A percentile compares a stretch with the other conserved stretches of the same genome.
phyloP scores from a whole-genome alignment of 352 stramenopile species.

The Globisporangium megalacanthum region DNA sequence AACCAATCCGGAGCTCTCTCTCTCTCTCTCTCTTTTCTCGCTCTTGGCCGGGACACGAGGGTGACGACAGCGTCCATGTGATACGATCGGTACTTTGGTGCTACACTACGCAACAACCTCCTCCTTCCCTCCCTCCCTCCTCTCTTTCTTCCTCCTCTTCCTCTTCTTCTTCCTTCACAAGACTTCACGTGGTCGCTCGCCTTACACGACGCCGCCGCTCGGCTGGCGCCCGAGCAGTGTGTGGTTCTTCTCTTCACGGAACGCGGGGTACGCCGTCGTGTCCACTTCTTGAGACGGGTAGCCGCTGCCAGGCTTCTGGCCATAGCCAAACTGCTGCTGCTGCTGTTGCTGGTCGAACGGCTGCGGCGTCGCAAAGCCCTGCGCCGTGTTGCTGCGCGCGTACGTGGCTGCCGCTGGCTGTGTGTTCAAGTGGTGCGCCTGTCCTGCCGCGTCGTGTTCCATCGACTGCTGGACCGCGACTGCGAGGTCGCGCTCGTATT shows the following conservation, averaged over 20 bases:
- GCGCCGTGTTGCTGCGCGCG: constrained; percentile 35
- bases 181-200: background rate
- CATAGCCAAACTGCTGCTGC: constrained; percentile 17
- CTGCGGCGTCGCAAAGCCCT: constrained; percentile 17
- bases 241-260: constrained; percentile 66
- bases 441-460: constrained; percentile 38
- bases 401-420: constrained; percentile 16
- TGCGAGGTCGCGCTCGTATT: constrained; percentile 73
- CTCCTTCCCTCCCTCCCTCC: too few relatives aligned
- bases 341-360: constrained; percentile 11
- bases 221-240: constrained; percentile 55
- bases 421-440: constrained; percentile 12
- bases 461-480: constrained; percentile 73
- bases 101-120: too few relatives aligned
- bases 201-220: constrained; percentile 64
- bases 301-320: constrained; percentile 8
- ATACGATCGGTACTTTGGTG: too few relatives aligned
- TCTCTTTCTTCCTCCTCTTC: too few relatives aligned
- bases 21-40: too few relatives aligned
- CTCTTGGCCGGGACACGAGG: too few relatives aligned
- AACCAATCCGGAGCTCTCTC: too few relatives aligned
- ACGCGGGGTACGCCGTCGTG: constrained; percentile 43
- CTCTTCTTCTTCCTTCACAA: too few relatives aligned
- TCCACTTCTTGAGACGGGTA: constrained; percentile 26
- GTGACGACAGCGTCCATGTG: too few relatives aligned